Percentiles rank a stretch among this genome's conserved stretches.
phyloP scores from a whole-genome alignment of 805 yeast species.

The Lachancea quebecensis region DNA sequence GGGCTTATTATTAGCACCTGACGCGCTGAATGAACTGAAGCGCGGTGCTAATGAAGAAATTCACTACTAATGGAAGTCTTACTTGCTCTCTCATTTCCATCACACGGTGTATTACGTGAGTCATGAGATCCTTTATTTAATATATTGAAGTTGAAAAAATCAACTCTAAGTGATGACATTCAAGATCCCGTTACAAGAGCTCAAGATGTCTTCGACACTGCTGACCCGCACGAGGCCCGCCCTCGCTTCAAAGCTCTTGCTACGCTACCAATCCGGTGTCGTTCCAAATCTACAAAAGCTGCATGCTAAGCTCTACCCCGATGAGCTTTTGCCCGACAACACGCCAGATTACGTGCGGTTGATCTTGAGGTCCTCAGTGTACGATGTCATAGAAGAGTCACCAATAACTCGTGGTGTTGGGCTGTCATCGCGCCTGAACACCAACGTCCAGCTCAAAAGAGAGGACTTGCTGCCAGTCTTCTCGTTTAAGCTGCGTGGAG shows the following conservation, averaged over 20 bases:
- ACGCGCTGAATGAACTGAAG: too few relatives aligned
- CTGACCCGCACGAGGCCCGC: constrained; percentile 1
- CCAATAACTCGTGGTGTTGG: constrained; percentile 74
- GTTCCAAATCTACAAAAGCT: constrained; percentile 15
- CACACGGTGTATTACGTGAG: not conserved
- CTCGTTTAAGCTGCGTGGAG: constrained; percentile 94
- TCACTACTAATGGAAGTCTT: too few relatives aligned
- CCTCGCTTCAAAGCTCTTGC: not conserved
- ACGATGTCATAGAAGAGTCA: constrained; percentile 88
- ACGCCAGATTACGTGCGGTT: constrained; percentile 90
- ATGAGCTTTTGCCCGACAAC: constrained; percentile 54
- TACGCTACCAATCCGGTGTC: constrained; percentile 1
- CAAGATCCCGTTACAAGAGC: not conserved
- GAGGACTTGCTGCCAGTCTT: constrained; percentile 94
- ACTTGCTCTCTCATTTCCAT: not conserved
- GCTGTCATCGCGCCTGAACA: constrained; percentile 64
- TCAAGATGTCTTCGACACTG: constrained; percentile 4
- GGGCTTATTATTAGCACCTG: too few relatives aligned
- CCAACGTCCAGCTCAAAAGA: constrained; percentile 74
- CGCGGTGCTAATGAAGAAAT: too few relatives aligned
- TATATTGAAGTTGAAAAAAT: not conserved
- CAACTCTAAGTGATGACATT: not conserved
- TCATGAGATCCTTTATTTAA: not conserved
- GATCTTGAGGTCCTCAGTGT: constrained; percentile 86
- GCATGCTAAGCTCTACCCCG: constrained; percentile 28